Base-by-base conservation (phyloP, 352 stramenopile genomes). In the Pythium coloratum region DNA sequence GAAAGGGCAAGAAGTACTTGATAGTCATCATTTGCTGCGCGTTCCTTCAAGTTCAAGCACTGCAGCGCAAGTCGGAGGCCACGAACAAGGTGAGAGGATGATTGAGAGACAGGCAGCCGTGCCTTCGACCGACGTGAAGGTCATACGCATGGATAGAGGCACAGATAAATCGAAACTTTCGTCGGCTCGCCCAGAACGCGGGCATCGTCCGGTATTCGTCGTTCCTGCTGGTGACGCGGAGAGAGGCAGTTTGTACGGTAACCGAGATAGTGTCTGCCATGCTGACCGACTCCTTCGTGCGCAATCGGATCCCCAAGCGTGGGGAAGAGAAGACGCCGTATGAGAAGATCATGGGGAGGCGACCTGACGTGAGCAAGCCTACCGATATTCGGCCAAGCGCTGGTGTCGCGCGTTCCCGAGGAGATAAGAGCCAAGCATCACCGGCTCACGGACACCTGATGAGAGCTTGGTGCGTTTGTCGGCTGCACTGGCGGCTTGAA, bases 201-300 rank as follows among this genome's bases (percentile, higher is more conserved):
- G 64, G 72, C 32, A 72, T 63, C 8, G 12, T 53, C 1, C 53
- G 63, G 4, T 63, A 76, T 36, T 67, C 38, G 7, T 61, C 56
- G 16, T 64, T 16, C 20, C 72, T 76, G 57, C 75, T 55, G 67
- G 72, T 3, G 64, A 73, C 0, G 59, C 59, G 1, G 70, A 77
- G 30, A 33, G 70, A n/a, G 1, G 57, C 67, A 24, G 66, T 69
- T 56, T 61, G 65, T 8, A 75, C 66, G 4, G 30, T 72, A 3
- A 74, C 60, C 0, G 71, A 75, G 30, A 66, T 63, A 20, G 62
- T 63, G 20, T 32, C 65, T 5, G 68, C 61, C 2, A n/a, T 75
- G 32, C 16, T 77, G 26, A 44, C 42, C n/a, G 62, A 74, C 51
- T 71, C 53, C 0, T 67, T 56, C 60, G n/a, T 60, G 1, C 13